Evolutionary conservation across 1,284 basidiomycete genomes (phyloP), one percentile per base, ranked within the genome.

Genomic region (Marasmius fiardii): DNA sequence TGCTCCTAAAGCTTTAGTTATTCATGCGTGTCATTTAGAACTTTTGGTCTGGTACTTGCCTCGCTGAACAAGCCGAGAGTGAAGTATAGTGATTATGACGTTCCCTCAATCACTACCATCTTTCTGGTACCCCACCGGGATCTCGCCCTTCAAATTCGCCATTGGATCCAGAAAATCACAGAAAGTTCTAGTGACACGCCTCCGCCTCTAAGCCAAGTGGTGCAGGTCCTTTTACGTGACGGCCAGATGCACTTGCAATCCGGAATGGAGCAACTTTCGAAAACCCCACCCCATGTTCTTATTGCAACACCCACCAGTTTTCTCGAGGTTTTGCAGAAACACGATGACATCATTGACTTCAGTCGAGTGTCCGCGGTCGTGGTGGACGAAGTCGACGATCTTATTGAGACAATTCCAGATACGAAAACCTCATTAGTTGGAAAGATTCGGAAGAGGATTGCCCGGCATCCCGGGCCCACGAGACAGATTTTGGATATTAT

Each of bases 91-190:
- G 43, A 60, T 39, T 18, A n/a, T 7, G 45, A 43, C 47, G 51
- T 57, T 51, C 54, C 53, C 35, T 45, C 44, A 43, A 74, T 79
- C 33, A 76, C 76, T 23, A 78, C 83, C 16, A 72, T 92, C 43
- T 69, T 90, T 21, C 73, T 92, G 43, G 86, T 90, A 3, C 90
- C 90, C 4, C 90, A 92, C 65, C 76, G 82, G 33, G 88, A 90
- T 64, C 72, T 92, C 58, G 89, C 83, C 3, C 78, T 80, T 62
- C 90, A 92, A 67, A 77, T 84, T 51, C 68, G 78, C 49, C 74
- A 83, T 54, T 92, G 90, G 89, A 79, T 88, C 48, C 71, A 84
- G 58, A 73, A 75, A 51, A 76, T 89, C 57, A 69, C 77, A 37
- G 61, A 66, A 16, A 64, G 67, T 7, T 60, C 69, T 61, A 65